Conservation (phyloP, 2,329 filamentous ascomycete genomes). For the Calonectria pauciramosa region DNA sequence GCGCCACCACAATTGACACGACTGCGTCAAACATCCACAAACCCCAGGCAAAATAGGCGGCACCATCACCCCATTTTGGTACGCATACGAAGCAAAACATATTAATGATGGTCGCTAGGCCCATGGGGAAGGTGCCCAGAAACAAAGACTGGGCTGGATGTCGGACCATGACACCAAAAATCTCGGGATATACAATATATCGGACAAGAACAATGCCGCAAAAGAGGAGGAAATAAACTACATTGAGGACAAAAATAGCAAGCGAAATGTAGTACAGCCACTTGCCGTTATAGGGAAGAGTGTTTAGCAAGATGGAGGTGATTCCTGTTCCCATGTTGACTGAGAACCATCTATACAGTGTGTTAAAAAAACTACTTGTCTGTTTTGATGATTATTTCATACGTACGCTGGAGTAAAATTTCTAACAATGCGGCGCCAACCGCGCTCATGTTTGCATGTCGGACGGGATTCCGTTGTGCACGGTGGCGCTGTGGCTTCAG, state of each 20-base stretch:
- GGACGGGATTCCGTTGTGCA: not conserved
- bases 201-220: constrained; percentile 63
- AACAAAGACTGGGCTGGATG: constrained; percentile 75
- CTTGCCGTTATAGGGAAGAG: constrained; percentile 67
- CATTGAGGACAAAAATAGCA: constrained; percentile 69
- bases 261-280: constrained; percentile 70
- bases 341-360: constrained; percentile 48
- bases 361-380: not conserved
- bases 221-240: constrained; percentile 67
- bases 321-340: constrained; percentile 76
- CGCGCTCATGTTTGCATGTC: not conserved
- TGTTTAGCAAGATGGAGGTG: constrained; percentile 69
- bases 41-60: constrained; percentile 63
- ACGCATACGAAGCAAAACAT: constrained; percentile 70
- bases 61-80: constrained; percentile 69
- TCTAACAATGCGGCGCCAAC: not conserved
- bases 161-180: constrained; percentile 72
- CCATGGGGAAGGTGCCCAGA: constrained; percentile 74
- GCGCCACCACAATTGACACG: constrained; percentile 54
- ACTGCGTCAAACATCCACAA: constrained; percentile 67
- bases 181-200: constrained; percentile 72
- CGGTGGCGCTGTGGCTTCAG: not conserved
- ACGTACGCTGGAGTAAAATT: not conserved
- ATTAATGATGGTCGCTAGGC: constrained; percentile 72
- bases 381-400: not conserved